These are phyloP conservation scores for Diaporthe citriasiana DNA, from an alignment of 2,329 filamentous ascomycete species.

Conservation along the genomic window DNA sequence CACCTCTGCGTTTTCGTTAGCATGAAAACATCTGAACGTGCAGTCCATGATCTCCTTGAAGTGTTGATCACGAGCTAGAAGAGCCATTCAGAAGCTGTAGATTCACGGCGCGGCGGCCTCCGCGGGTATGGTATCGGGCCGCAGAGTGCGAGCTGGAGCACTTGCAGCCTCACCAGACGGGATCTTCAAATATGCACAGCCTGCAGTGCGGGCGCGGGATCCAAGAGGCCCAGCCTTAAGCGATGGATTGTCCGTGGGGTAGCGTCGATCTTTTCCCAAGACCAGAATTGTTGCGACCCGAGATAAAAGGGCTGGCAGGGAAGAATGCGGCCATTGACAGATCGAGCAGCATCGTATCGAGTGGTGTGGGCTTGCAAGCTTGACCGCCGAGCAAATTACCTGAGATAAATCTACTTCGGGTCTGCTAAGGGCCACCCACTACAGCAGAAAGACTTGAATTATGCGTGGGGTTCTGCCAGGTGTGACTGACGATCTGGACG, in stretches of 20 bases:
- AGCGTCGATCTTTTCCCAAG: background rate
- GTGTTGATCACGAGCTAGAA: background rate
- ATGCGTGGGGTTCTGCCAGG: slow-evolving; percentile 21
- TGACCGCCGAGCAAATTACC: background rate
- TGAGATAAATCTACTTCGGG: slow-evolving; percentile 17
- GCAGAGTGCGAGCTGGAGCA: background rate
- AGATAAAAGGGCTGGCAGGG: background rate
- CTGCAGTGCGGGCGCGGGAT: background rate
- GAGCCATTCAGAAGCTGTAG: background rate
- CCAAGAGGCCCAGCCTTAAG: background rate
- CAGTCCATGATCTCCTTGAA: too few species aligned
- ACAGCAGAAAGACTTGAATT: background rate
- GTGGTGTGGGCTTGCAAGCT: background rate
- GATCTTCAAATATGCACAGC: slow-evolving; percentile 9
- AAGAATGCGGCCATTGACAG: background rate
- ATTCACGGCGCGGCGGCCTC: background rate
- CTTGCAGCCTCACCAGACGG: slow-evolving; percentile 20
- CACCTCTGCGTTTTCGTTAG: too few species aligned
- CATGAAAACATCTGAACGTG: background rate
- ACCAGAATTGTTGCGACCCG: background rate
- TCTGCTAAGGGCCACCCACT: background rate
- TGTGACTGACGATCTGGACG: background rate
- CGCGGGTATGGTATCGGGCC: background rate
- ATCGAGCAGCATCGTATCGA: background rate
- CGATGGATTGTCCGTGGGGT: background rate